Evolutionary conservation across 148 eudicot genomes (phyloP), one percentile per base, ranked within the genome.

Genomic region (Agrostemma githago): DNA sequence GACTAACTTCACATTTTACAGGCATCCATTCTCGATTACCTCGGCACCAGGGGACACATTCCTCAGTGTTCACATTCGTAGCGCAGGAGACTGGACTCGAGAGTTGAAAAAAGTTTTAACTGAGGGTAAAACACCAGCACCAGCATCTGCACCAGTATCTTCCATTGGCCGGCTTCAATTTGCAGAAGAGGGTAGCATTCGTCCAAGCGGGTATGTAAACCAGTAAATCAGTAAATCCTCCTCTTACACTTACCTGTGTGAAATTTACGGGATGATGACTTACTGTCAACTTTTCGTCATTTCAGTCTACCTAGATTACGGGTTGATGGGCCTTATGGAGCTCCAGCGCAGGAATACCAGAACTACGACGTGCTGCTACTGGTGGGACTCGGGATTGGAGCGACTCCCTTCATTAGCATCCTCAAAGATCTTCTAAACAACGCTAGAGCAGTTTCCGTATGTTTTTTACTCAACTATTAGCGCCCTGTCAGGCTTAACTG

Each of bases 21-120:
- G 99, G 99, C 99, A 95, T 80, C 99, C 99, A 8, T 95, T 95
- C 84, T 95, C 99, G 60, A 88, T 95, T 66, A 95, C 97, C 59
- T 95, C 99, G 16, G 93, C 99, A 66, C 97, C 99, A 75, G 96
- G 97, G 48, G 97, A 96, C 70, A 76, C 86, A 82, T 83, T 84
- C 83, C 79, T 96, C 21, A 96, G 99, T 44, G 91, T 96, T 79
- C 97, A 96, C 81, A 85, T 96, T 71, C 89, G 94, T 60, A 81
- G 83, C 8, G 92, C 86, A 51, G 99, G 99, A 56, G 97, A 92
- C 73, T 96, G 99, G 99, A 96, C 99, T 40, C 79, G 76, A 78
- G 96, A 96, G 72, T 94, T 96, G 15, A 85, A 80, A 80, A 78
- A 76, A 66, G 94, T 90, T 11, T 86, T 90, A 21, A 85, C 90